Conservation (phyloP, 192 early-diverging fungal species). For the Coemansia sp. region DNA sequence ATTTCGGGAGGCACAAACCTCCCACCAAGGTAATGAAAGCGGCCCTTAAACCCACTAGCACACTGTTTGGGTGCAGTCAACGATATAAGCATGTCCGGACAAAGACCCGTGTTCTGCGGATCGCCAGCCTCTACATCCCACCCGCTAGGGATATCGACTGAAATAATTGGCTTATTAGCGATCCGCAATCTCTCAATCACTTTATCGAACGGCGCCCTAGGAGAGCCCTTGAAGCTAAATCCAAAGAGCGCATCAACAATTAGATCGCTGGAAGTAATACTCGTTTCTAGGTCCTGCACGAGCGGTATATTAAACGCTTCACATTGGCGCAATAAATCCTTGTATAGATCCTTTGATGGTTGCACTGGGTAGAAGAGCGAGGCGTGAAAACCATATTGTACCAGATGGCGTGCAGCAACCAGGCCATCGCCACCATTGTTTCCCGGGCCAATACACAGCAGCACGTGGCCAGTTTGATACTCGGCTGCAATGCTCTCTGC, state of each 20-base stretch:
- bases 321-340: conserved; percentile 73
- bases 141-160: conserved; percentile 92
- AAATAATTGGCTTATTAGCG: conserved; percentile 55
- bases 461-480: conserved; percentile 61
- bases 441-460: conserved; percentile 80
- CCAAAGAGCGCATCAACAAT: conserved; percentile 91
- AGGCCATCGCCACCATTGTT: conserved; percentile 98
- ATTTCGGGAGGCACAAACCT: conserved; percentile 81
- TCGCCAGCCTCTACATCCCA: conserved; percentile 91
- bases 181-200: conserved; percentile 10
- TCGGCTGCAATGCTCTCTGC: conserved; percentile 79
- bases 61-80: conserved; percentile 89
- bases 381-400: conserved; percentile 85
- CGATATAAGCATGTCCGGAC: conserved; percentile 85
- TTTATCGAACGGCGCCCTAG: conserved; percentile 70
- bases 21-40: conserved; percentile 81
- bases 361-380: conserved; percentile 80
- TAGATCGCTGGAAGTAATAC: conserved; percentile 57
- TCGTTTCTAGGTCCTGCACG: conserved; percentile 39
- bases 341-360: conserved; percentile 70
- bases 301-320: conserved; percentile 64
- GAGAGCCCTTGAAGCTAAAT: conserved; percentile 81
- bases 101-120: conserved; percentile 43
- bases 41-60: conserved; percentile 68
- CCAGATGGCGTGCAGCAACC: conserved; percentile 88